phyloP scores from a whole-genome alignment of 495 filamentous ascomycete species.

The Ascodesmis nigricans region DNA sequence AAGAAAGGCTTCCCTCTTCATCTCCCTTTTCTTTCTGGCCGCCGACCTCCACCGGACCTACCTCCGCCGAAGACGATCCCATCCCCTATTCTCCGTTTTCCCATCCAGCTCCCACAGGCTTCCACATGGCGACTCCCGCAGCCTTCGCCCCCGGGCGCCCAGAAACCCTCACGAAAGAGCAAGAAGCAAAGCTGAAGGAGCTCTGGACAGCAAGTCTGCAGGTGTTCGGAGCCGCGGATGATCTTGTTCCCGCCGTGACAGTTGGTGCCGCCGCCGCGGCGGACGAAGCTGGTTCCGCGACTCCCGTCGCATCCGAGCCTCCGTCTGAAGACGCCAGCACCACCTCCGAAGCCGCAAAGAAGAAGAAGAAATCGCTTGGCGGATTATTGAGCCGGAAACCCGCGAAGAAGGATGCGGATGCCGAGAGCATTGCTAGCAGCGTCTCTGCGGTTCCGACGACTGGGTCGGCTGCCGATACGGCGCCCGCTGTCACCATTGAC shows the following conservation, averaged over 20 bases:
- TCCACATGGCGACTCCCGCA: constrained; percentile 25
- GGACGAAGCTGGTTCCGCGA: too few relatives aligned
- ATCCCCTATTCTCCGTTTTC: not conserved
- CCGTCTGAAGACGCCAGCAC: constrained; percentile 12
- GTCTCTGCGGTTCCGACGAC: constrained; percentile 8
- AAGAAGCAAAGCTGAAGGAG: constrained; percentile 72
- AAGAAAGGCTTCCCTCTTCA: not conserved
- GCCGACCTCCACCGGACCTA: not conserved
- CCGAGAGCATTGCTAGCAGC: constrained; percentile 16
- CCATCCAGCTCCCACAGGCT: constrained; percentile 3
- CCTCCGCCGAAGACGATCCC: constrained; percentile 1
- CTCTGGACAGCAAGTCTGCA: constrained; percentile 62
- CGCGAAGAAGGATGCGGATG: constrained; percentile 33
- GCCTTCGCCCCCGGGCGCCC: constrained; percentile 48
- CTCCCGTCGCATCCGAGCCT: constrained; percentile 7
- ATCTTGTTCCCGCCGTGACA: too few relatives aligned
- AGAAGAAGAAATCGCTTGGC: constrained; percentile 45
- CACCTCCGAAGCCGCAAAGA: constrained; percentile 31
- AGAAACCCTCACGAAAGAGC: constrained; percentile 66
- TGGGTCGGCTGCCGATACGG: constrained; percentile 18
- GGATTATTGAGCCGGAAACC: constrained; percentile 38
- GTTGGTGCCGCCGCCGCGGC: constrained; percentile 17
- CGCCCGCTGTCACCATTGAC: constrained; percentile 23
- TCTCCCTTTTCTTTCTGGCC: constrained; percentile 1
- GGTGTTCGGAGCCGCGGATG: constrained; percentile 44